Conservation (phyloP, 2,329 filamentous ascomycete genomes). For the Colletotrichum theobromicola region DNA sequence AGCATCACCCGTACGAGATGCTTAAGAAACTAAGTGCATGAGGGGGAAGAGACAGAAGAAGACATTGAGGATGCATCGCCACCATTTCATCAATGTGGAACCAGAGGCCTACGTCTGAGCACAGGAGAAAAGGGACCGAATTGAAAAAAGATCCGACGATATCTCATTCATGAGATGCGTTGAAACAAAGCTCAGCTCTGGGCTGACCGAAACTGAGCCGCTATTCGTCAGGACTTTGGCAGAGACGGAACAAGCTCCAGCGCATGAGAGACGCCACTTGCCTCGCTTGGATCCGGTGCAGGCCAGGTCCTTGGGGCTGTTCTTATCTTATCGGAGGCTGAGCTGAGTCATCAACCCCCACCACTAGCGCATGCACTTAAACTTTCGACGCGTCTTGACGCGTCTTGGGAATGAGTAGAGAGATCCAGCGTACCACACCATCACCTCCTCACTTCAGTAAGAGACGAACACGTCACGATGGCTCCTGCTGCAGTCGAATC, state of each 20-base stretch:
- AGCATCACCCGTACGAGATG: not conserved
- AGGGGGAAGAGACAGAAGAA: not conserved
- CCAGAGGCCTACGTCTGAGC: not conserved
- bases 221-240: constrained; percentile 7
- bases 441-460: not conserved
- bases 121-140: not conserved
- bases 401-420: not conserved
- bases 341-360: constrained; percentile 10
- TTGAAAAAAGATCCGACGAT: constrained; percentile 1
- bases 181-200: constrained; percentile 15
- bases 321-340: not conserved
- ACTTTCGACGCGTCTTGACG: constrained; percentile 12
- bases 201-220: not conserved
- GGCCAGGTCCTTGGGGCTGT: not conserved
- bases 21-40: not conserved
- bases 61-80: not conserved
- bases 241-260: constrained; percentile 8
- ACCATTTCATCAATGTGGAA: not conserved
- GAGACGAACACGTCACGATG: not conserved
- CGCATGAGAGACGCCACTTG: not conserved
- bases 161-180: not conserved
- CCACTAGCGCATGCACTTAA: constrained; percentile 1
- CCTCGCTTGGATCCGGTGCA: not conserved
- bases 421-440: not conserved
- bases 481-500: constrained; percentile 1